Base-by-base conservation (phyloP, 305 asterid species). In the Andrographis paniculata region DNA sequence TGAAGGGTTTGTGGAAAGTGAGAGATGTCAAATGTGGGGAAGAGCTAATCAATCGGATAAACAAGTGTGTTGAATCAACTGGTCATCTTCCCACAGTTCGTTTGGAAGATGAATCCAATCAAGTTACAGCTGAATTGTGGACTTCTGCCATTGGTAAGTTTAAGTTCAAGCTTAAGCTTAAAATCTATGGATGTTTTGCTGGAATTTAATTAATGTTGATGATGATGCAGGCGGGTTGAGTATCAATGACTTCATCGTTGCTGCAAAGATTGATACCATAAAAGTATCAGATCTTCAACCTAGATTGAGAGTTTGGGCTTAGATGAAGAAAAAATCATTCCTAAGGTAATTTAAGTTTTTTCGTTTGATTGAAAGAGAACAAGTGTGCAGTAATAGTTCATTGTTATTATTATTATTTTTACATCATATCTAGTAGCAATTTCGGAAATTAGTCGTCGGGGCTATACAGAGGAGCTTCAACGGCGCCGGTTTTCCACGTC, bases 221-320 rank as follows among this genome's bases (percentile, higher is more conserved):
- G 30, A 24, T 33, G 12, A 33, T 69, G 85, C 81, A 88, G 97
- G 96, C 43, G 96, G 98, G 16, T 57, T 91, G 65, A 83, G 82
- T 84, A 24, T 73, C 15, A 91, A 91, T 51, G 96, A 91, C 65
- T 91, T 91, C 77, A 91, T 86, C 22, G 79, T 91, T 56, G 95
- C 96, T 45, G 81, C 96, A 49, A 91, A 78, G 61, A 82, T 91
- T 20, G 98, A 91, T 61, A 62, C 56, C 57, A 71, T 91, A 15
- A 78, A 80, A 63, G 69, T 83, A 56, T 66, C 94, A 5, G 98
- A 91, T 63, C 95, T 91, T 20, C 75, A 72, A 58, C 92, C 94
- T 39, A 83, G 82, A 52, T 73, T 61, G 72, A 82, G 96, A 66
- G 87, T 55, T 19, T 86, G 98, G 95, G 94, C 94, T 21, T 89